phyloP scores from a whole-genome alignment of 768 basidiomycete genomes.

The Mycena capillaripes region DNA sequence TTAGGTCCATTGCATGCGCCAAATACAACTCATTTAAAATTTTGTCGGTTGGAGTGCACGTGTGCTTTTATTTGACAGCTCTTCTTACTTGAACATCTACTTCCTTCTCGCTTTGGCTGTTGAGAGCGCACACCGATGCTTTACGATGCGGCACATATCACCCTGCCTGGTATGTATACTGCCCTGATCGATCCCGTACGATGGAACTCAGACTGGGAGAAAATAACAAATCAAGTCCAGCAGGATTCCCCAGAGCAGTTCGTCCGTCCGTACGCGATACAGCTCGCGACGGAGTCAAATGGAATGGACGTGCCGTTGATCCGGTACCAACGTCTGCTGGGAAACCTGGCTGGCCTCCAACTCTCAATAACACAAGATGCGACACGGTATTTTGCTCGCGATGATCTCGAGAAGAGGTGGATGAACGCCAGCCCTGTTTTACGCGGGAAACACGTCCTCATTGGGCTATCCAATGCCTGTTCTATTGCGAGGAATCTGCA shows the following conservation, averaged over 20 bases:
- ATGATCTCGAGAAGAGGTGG: slow-evolving; percentile 26
- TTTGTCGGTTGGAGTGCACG: too few species aligned
- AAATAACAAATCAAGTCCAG: not conserved
- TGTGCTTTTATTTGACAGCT: too few species aligned
- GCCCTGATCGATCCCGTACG: slow-evolving; percentile 25
- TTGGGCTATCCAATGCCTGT: slow-evolving; percentile 30
- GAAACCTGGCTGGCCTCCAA: not conserved
- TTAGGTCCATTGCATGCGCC: slow-evolving; percentile 59
- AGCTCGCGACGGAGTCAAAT: not conserved
- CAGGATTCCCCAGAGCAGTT: not conserved
- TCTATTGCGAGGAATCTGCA: slow-evolving; percentile 35
- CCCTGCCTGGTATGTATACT: slow-evolving; percentile 17
- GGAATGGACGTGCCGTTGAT: not conserved
- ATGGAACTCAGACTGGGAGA: slow-evolving; percentile 38
- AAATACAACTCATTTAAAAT: too few species aligned
- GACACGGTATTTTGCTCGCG: not conserved
- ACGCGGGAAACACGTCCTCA: slow-evolving; percentile 33
- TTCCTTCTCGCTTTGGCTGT: too few species aligned
- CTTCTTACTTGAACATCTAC: too few species aligned
- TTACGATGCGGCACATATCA: not conserved
- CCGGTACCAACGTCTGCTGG: not conserved
- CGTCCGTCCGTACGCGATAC: not conserved
- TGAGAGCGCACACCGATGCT: not conserved
- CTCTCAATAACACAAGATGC: not conserved
- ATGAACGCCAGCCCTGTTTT: slow-evolving; percentile 1